Evolutionary conservation across 805 yeast genomes (phyloP).

Genomic region (Starmera amethionina): DNA sequence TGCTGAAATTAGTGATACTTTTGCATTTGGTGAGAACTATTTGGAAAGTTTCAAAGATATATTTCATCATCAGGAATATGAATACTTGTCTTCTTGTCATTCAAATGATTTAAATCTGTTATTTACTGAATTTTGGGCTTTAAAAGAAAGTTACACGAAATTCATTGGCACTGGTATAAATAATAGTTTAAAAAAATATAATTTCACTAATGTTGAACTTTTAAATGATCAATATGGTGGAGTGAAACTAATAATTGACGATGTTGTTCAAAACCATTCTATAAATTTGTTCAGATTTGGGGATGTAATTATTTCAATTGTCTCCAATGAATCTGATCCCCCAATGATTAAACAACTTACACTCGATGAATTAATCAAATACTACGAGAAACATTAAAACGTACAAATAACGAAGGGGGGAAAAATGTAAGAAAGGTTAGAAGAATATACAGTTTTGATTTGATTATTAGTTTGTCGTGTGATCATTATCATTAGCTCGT

Average conservation of each 20-base stretch:
- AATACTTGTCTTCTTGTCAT: slow-evolving; percentile 16
- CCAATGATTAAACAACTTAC: too few species aligned
- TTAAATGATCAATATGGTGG: neutral
- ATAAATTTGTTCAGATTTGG: too few species aligned
- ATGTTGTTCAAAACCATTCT: too few species aligned
- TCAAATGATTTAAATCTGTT: slow-evolving; percentile 15
- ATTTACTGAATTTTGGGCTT: slow-evolving; percentile 63
- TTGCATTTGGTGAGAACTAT: slow-evolving; percentile 17
- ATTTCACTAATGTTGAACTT: slow-evolving; percentile 15
- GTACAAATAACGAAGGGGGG: too few species aligned
- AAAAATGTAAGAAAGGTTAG: too few species aligned
- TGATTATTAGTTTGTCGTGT: too few species aligned
- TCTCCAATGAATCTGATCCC: too few species aligned
- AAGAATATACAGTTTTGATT: too few species aligned
- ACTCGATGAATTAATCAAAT: too few species aligned
- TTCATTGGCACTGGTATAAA: slow-evolving; percentile 52
- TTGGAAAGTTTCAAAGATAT: slow-evolving; percentile 32
- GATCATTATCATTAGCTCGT: too few species aligned
- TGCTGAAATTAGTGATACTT: slow-evolving; percentile 26
- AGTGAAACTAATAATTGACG: neutral
- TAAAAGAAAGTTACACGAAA: slow-evolving; percentile 71
- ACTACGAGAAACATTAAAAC: too few species aligned
- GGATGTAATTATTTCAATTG: too few species aligned
- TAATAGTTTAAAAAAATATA: slow-evolving; percentile 20
- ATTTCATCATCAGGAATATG: slow-evolving; percentile 28